Evolutionary conservation across 129 eudicot species (phyloP), one percentile per base, ranked within the genome.

Genomic region (Escallonia rubra): DNA sequence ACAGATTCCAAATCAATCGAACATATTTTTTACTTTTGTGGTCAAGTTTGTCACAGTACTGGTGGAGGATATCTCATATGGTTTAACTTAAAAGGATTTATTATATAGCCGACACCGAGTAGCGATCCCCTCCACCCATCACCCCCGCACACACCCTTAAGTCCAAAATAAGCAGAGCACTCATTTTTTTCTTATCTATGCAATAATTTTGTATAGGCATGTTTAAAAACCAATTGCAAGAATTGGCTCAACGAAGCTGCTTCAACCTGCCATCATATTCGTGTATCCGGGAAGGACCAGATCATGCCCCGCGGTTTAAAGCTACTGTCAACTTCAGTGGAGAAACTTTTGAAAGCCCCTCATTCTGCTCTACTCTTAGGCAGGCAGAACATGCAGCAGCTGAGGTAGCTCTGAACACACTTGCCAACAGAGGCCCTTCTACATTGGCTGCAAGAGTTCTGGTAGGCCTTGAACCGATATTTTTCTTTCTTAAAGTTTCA

Each of bases 191-290:
- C 16, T 23, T 34, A 6, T 50, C 0, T 10, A 13, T 34, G 10
- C 8, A 52, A 3, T 12, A 40, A 39, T 14, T 8, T 12, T 51
- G 16, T 55, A 15, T 43, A 44, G 69, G 64, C 47, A 72, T 72
- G 76, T 63, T 63, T 55, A 72, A 72, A 65, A 72, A 72, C 57
- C 76, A 72, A 72, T 41, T 72, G 64, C 76, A 72, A 63, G 76
- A 72, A 64, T 72, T 63, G 68, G 76, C 76, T 56, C 76, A 72
- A 58, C 53, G 70, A 63, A 72, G 76, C 56, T 72, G 76, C 70
- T 63, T 72, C 55, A 72, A 72, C 70, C 60, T 72, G 48, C 76
- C 76, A 56, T 63, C 76, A 39, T 72, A 72, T 63, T 72, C 76
- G n/a, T 72, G 70, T 49, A 40, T 72, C 51, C 61, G 76, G 40